Base-by-base conservation (phyloP, 2,329 filamentous ascomycete genomes). In the Ceratocystis variospora region DNA sequence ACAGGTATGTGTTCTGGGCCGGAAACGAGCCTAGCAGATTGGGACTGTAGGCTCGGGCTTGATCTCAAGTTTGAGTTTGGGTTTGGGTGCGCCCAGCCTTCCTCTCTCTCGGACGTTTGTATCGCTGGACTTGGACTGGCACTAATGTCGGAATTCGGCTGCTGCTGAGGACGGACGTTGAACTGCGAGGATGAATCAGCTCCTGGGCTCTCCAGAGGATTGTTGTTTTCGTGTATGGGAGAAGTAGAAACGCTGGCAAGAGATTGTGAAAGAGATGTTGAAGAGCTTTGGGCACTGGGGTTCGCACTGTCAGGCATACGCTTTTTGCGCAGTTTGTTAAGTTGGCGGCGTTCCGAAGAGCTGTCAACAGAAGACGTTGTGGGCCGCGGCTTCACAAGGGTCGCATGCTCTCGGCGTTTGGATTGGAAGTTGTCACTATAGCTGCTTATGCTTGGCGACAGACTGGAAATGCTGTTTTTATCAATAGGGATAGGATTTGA, bases 271-370 rank as follows among this genome's bases (percentile, higher is more conserved):
- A 96, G 78, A 6, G 92, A 96, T 17, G 88, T 84, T 5, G 84
- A 88, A 17, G 94, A 97, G 73, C 92, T 96, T 70, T 96, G 91
- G 0, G 93, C 92, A 73, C 93, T 96, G 22, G 87, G 87, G 71
- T 90, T 92, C 25, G 88, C 77, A 72, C 89, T 90, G 53, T 85
- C 87, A 0, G 89, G 87, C 66, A 88, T 79, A 69, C 86, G 81
- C 75, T 90, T 96, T 79, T 97, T 97, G 75, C 87, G 88, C 63
- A 99, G 78, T 75, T 96, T 96, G 72, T 96, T 96, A 0, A 91
- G 90, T 73, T 87, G 87, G 59, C 89, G 83, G 71, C 82, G 86
- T 69, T 86, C 86, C 19, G 78, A 41, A 15, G 37, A 81, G 25
- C 77, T 75, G 44, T 67, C 67, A 53, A 84, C 82, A 31, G 77